A percentile compares a stretch with the other conserved stretches of the same genome.
These are phyloP conservation scores for Diaporthe ilicicola DNA, from an alignment of 2,329 filamentous ascomycete species.

Conservation along the genomic window DNA sequence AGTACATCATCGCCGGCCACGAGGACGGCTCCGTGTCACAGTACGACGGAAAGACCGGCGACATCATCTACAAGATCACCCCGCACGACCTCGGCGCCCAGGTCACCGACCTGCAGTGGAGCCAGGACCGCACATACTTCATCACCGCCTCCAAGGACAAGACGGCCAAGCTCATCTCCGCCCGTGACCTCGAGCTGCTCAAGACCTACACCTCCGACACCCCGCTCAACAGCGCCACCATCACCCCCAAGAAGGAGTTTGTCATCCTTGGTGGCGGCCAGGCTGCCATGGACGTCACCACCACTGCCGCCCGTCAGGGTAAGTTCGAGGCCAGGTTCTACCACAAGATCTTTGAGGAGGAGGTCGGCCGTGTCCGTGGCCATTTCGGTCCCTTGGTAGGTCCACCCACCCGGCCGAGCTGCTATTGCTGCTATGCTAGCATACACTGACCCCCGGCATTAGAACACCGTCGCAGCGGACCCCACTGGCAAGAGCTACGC, in stretches of 20 bases:
- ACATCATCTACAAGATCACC: conserved; percentile 80
- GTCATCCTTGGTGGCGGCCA: conserved; percentile 98
- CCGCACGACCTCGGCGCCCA: conserved; percentile 84
- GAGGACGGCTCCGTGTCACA: conserved; percentile 93
- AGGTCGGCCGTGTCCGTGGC: conserved; percentile 95
- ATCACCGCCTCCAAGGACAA: conserved; percentile 99
- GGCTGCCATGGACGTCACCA: conserved; percentile 98
- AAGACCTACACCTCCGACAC: conserved; percentile 95
- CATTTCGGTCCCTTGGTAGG: conserved; percentile 88
- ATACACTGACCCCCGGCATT: conserved; percentile 10
- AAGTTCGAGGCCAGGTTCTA: conserved; percentile 99
- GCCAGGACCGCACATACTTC: conserved; percentile 93
- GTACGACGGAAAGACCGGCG: conserved; percentile 92
- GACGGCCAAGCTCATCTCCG: conserved; percentile 89
- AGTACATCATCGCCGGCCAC: conserved; percentile 97
- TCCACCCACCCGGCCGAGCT: not conserved
- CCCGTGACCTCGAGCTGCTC: conserved; percentile 86
- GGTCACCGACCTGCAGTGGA: conserved; percentile 96
- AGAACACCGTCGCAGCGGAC: conserved; percentile 93
- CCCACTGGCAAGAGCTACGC: conserved; percentile 93
- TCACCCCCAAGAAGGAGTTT: conserved; percentile 96
- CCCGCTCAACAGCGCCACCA: conserved; percentile 92
- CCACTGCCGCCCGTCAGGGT: conserved; percentile 90
- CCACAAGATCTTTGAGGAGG: conserved; percentile 99
- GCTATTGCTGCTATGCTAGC: not conserved